Conservation (phyloP, 805 yeast species). For the Spathaspora passalidarum region DNA sequence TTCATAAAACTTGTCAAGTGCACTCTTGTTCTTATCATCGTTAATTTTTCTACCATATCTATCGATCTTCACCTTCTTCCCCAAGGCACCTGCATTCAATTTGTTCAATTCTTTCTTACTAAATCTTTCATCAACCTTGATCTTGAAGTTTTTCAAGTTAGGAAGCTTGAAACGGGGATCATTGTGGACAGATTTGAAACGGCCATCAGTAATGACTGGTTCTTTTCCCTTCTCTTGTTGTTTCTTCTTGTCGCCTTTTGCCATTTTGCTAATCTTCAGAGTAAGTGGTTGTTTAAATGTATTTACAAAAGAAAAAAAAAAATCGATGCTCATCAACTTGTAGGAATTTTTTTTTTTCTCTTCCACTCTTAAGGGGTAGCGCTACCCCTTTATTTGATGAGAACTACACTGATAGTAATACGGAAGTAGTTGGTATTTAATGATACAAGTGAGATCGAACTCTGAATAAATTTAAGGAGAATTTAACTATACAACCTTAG, state of each 20-base stretch:
- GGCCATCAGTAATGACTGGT: slow-evolving; percentile 58
- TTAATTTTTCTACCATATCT: slow-evolving; percentile 76
- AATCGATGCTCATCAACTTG: not conserved
- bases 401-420: too few species aligned
- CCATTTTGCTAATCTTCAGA: not conserved
- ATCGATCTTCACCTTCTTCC: slow-evolving; percentile 71
- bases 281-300: too few species aligned
- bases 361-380: not conserved
- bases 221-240: too few species aligned
- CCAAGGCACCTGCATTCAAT: slow-evolving; percentile 36
- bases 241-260: not conserved
- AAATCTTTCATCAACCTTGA: slow-evolving; percentile 84
- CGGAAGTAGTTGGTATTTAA: too few species aligned
- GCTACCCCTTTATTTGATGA: not conserved
- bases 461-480: too few species aligned
- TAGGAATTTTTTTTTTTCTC: not conserved
- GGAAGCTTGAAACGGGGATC: slow-evolving; percentile 89
- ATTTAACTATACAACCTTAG: too few species aligned
- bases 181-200: slow-evolving; percentile 74
- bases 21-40: slow-evolving; percentile 43
- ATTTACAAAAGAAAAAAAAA: not conserved
- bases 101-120: slow-evolving; percentile 59
- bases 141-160: slow-evolving; percentile 62
- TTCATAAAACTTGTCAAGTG: slow-evolving; percentile 66
- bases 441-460: not conserved